Conservation (phyloP, 345 rosid genomes). For the Hibiscus tridactylites region DNA sequence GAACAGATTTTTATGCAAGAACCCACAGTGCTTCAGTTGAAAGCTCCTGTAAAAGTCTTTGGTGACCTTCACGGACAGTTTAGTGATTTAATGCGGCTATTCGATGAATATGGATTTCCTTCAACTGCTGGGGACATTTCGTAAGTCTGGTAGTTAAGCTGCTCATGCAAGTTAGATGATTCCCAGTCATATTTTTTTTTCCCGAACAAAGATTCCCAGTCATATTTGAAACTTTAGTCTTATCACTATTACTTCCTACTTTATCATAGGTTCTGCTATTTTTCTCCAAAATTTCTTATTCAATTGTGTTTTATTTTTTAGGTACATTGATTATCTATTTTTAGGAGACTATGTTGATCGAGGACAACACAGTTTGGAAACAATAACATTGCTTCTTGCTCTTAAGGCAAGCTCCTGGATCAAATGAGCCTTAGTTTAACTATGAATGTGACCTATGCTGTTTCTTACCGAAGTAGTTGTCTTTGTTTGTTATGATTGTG, state of each 20-base stretch:
- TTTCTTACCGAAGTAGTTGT: slow-evolving; percentile 7
- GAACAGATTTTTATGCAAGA: slow-evolving; percentile 98
- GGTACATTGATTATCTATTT: slow-evolving; percentile 94
- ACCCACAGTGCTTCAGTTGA: slow-evolving; percentile 90
- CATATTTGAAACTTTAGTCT: not conserved
- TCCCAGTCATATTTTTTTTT: not conserved
- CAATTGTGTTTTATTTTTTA: slow-evolving; percentile 21
- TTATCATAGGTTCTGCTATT: not conserved
- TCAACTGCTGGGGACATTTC: slow-evolving; percentile 97
- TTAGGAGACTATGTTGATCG: slow-evolving; percentile 98
- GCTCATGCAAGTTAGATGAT: not conserved
- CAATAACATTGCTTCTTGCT: slow-evolving; percentile 94
- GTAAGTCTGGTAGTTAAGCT: slow-evolving; percentile 35
- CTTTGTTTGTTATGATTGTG: slow-evolving; percentile 20
- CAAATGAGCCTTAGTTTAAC: slow-evolving; percentile 7
- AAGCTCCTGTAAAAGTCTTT: slow-evolving; percentile 90
- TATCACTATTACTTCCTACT: not conserved
- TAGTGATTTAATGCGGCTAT: slow-evolving; percentile 91
- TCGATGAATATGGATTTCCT: slow-evolving; percentile 97
- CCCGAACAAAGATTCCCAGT: not conserved
- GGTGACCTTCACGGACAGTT: slow-evolving; percentile 99
- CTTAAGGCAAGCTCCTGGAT: slow-evolving; percentile 59
- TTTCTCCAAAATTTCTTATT: slow-evolving; percentile 12
- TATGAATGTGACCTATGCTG: slow-evolving; percentile 2
- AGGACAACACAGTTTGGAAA: slow-evolving; percentile 96